Base-by-base conservation (phyloP, 148 eudicot species). In the Rhododendron ferrugineum region DNA sequence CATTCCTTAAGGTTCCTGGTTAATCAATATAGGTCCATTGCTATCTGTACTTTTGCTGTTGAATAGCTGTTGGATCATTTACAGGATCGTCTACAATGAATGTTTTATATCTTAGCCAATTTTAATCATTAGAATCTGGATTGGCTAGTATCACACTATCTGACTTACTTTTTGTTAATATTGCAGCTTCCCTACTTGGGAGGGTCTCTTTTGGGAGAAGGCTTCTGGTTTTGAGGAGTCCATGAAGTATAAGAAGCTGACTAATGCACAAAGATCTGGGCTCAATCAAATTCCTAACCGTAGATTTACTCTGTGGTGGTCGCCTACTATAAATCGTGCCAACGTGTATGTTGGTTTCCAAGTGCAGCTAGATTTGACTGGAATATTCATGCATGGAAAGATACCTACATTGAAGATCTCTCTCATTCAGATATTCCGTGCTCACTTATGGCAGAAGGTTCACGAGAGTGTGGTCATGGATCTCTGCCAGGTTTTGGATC, bases 221-320 rank as follows among this genome's bases (percentile, higher is more conserved):
- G 99, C 99, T 86, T 97, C 99, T 68, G 99, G 99, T 85, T 97
- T 97, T 86, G 99, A 97, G 94, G 99, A 97, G 92, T 97, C 99
- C 49, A 97, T 97, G 99, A 97, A 97, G 90, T 97, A 97, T 68
- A 97, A 97, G 88, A 97, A 97, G 88, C 87, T 97, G 89, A 97
- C 99, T 0, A 97, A 97, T 90, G 99, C 99, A 20, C 99, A 97
- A 86, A 89, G 99, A 92, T 97, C 99, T 81, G 99, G 99, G 79
- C 93, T 97, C 83, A 97, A 97, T 82, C 99, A 97, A 88, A 97
- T 97, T 86, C 99, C 99, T 8, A 97, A 97, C 87, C 96, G 99
- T 84, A 92, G 99, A 86, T 97, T 97, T 85, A 97, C 99, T 37
- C 90, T 97, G 30, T 97, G 99, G 99, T 97, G 99, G 99, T 97